These are phyloP conservation scores for Cystofilobasidium ferigula DNA, from an alignment of 768 basidiomycete species.

Conservation along the genomic window DNA sequence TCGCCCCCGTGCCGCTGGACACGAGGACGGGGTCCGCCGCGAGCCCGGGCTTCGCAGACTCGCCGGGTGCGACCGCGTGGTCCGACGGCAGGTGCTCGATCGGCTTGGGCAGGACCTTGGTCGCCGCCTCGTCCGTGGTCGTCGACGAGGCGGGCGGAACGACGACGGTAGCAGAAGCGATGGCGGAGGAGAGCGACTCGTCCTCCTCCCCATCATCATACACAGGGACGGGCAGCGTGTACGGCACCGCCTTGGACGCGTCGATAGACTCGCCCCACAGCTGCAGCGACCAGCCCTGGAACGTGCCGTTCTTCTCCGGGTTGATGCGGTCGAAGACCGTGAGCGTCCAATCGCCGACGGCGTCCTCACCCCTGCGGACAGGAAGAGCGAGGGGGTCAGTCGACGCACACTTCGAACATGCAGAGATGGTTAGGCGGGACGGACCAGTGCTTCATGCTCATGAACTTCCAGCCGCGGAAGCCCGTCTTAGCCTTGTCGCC, in stretches of 20 bases:
- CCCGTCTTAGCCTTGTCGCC: constrained; percentile 58
- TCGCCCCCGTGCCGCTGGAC: constrained; percentile 30
- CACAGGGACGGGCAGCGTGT: constrained; percentile 34
- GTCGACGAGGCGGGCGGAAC: constrained; percentile 6
- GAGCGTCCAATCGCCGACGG: constrained; percentile 81
- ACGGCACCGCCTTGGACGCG: constrained; percentile 52
- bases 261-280: constrained; percentile 85
- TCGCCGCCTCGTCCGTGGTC: constrained; percentile 42
- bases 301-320: constrained; percentile 49
- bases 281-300: constrained; percentile 84
- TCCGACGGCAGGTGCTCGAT: constrained; percentile 79
- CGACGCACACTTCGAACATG: background rate
- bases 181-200: constrained; percentile 27
- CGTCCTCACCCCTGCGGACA: constrained; percentile 70
- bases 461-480: constrained; percentile 94
- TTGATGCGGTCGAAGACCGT: constrained; percentile 67
- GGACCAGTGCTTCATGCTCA: constrained; percentile 95
- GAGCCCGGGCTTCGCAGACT: constrained; percentile 56
- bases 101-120: constrained; percentile 66
- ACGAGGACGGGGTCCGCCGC: constrained; percentile 22
- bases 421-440: constrained; percentile 29
- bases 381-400: constrained; percentile 22
- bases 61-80: constrained; percentile 66
- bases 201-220: constrained; percentile 26
- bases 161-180: constrained; percentile 7